Evolutionary conservation across 768 basidiomycete species (phyloP).

Genomic region (Fomitopsis pulvina): DNA sequence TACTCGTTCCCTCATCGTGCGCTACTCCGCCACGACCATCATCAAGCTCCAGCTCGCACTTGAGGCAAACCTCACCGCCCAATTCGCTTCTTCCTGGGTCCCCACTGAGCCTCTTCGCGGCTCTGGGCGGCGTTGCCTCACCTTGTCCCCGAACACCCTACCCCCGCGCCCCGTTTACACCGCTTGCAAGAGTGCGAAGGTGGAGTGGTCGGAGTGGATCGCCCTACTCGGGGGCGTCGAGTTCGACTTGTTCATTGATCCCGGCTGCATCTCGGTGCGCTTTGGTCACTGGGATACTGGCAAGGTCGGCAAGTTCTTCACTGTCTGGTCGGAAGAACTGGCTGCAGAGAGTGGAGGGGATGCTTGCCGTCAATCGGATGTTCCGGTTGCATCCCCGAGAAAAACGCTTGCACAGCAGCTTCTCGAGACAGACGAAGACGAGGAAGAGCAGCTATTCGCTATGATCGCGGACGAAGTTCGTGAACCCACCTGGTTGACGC

Average conservation of each 20-base stretch:
- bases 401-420: conserved; percentile 75
- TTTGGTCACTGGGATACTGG: conserved; percentile 35
- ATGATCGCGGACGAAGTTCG: conserved; percentile 68
- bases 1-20: conserved; percentile 53
- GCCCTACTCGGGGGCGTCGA: conserved; percentile 57
- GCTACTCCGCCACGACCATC: conserved; percentile 55
- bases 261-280: conserved; percentile 69
- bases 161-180: conserved; percentile 69
- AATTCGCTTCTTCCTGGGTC: conserved; percentile 63
- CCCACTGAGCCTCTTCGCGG: conserved; percentile 58
- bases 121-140: conserved; percentile 68
- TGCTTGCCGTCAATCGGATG: conserved; percentile 14
- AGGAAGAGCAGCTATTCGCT: conserved; percentile 67
- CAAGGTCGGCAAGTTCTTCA: conserved; percentile 45
- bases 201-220: conserved; percentile 84
- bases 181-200: conserved; percentile 59
- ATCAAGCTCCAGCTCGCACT: conserved; percentile 66
- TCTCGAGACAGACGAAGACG: conserved; percentile 61
- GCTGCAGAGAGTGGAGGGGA: conserved; percentile 14
- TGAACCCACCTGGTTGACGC: conserved; percentile 64
- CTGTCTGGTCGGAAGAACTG: conserved; percentile 60
- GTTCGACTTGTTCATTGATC: conserved; percentile 78
- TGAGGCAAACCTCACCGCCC: conserved; percentile 64
- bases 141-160: conserved; percentile 59
- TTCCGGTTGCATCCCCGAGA: conserved; percentile 18